A percentile compares a stretch with the other conserved stretches of the same genome.
Conservation (phyloP, 2,329 filamentous ascomycete species). For the Pseudopyricularia cyperi region DNA sequence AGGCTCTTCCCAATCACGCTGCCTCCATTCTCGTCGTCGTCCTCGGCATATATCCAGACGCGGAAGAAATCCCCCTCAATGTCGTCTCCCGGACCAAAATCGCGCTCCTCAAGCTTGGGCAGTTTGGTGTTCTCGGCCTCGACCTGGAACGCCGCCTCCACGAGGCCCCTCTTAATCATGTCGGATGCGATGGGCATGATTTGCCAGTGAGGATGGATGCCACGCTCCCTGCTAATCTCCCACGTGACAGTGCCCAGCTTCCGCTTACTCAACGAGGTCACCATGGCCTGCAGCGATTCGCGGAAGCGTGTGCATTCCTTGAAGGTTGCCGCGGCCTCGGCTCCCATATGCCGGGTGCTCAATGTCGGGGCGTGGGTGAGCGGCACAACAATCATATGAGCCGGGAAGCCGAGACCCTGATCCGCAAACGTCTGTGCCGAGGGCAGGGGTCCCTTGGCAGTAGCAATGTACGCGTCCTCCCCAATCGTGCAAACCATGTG, state of each 20-base stretch:
- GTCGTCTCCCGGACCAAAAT: conserved; percentile 36
- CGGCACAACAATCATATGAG: conserved; percentile 85
- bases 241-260: conserved; percentile 76
- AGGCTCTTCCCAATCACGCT: conserved; percentile 53
- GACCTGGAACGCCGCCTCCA: conserved; percentile 80
- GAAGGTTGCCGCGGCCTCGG: conserved; percentile 48
- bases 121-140: conserved; percentile 64
- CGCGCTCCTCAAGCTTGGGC: conserved; percentile 34
- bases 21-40: conserved; percentile 19
- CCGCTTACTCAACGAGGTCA: conserved; percentile 38
- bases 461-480: conserved; percentile 77
- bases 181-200: conserved; percentile 64
- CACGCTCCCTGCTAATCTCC: conserved; percentile 72
- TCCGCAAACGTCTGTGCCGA: conserved; percentile 52
- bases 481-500: conserved; percentile 89
- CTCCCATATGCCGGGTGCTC: conserved; percentile 39
- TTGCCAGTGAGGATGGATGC: conserved; percentile 91
- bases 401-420: conserved; percentile 59
- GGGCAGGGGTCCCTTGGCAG: conserved; percentile 79
- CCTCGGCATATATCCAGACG: conserved; percentile 63
- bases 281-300: conserved; percentile 64
- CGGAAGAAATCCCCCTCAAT: conserved; percentile 60
- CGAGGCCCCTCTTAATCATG: conserved; percentile 57
- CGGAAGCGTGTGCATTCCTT: conserved; percentile 77
- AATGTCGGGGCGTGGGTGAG: conserved; percentile 71